Evolutionary conservation across 148 eudicot genomes (phyloP).

Genomic region (Amaranthus hypochondriacus): DNA sequence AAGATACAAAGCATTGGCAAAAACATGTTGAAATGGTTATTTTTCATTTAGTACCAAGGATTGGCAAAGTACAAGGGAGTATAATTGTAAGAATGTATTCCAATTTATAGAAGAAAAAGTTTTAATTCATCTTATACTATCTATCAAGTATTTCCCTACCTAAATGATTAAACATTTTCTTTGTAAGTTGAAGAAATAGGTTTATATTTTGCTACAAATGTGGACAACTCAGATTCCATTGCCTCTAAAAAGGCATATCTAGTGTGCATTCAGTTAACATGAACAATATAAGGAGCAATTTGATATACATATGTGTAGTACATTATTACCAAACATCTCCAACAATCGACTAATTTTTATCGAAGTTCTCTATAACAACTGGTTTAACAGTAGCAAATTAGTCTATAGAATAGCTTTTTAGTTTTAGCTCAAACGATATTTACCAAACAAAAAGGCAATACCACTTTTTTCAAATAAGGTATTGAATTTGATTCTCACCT

Average conservation of each 20-base stretch:
- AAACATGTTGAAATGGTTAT: conserved; percentile 12
- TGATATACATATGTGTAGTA: background rate
- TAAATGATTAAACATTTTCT: background rate
- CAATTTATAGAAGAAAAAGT: background rate
- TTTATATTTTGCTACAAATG: conserved; percentile 15
- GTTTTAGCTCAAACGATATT: no score
- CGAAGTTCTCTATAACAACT: no score
- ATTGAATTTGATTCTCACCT: no score
- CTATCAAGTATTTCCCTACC: background rate
- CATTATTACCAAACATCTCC: no score
- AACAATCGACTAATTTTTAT: no score
- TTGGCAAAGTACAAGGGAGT: background rate
- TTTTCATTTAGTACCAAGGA: background rate
- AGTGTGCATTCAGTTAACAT: conserved; percentile 7
- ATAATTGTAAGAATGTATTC: background rate
- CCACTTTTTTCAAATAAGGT: no score
- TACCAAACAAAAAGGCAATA: no score
- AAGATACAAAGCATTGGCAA: conserved; percentile 19
- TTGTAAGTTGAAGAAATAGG: background rate
- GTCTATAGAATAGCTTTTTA: no score
- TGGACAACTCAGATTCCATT: conserved; percentile 14
- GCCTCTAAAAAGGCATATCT: background rate
- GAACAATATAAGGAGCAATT: background rate
- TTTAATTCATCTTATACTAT: background rate
- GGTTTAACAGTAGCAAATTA: no score